Conservation (phyloP, 1,139 yeast species). For the Geotrichum klebahnii region DNA sequence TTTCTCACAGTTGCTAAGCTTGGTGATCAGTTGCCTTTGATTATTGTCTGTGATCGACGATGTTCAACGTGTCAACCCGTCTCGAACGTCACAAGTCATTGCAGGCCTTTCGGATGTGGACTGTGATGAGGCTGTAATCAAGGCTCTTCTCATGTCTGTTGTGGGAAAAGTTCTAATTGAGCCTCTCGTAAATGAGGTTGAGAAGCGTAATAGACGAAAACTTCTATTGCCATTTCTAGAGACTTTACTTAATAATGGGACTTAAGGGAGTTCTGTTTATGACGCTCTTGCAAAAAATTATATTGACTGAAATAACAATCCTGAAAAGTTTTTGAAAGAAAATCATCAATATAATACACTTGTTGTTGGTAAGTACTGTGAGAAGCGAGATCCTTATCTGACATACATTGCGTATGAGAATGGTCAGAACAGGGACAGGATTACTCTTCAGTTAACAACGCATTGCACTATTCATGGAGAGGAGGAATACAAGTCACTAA, state of each 20-base stretch:
- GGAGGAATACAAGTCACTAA: constrained; percentile 86
- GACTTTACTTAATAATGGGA: constrained; percentile 80
- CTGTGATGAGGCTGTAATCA: constrained; percentile 87
- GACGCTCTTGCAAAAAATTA: constrained; percentile 97
- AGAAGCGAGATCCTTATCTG: constrained; percentile 95
- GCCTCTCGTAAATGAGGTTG: constrained; percentile 88
- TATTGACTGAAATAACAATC: constrained; percentile 94
- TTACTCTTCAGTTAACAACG: constrained; percentile 85
- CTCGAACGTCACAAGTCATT: constrained; percentile 91
- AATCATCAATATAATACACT: constrained; percentile 84
- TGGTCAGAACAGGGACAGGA: constrained; percentile 87
- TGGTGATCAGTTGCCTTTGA: constrained; percentile 93
- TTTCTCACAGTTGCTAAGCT: constrained; percentile 89
- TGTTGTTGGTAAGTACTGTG: constrained; percentile 97
- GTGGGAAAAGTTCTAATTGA: constrained; percentile 92
- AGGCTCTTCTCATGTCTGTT: constrained; percentile 78
- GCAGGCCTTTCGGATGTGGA: constrained; percentile 96
- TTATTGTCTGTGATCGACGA: constrained; percentile 93
- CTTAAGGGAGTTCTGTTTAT: constrained; percentile 85
- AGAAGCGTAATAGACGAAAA: constrained; percentile 91
- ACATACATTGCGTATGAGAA: constrained; percentile 96
- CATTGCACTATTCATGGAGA: constrained; percentile 98
- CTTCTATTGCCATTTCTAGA: constrained; percentile 89
- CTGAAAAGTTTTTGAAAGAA: constrained; percentile 92
- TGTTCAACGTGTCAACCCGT: constrained; percentile 94